Base-by-base conservation (phyloP, 2,329 filamentous ascomycete genomes). In the Aspergillus pseudoviridinutans region DNA sequence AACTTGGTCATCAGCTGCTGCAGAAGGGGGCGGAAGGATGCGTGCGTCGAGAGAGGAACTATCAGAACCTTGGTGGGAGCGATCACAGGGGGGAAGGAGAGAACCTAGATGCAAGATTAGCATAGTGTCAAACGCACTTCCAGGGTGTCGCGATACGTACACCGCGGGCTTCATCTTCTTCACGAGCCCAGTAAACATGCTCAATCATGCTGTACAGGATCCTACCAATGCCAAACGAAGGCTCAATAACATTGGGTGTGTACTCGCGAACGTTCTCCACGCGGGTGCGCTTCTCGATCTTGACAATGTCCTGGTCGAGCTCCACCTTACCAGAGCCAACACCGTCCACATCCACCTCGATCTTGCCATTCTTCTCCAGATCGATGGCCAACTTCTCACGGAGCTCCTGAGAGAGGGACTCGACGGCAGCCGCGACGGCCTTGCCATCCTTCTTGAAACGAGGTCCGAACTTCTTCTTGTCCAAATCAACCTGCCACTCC, bases 41-140 rank as follows among this genome's bases (percentile, higher is more conserved):
- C 76, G 72, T 96, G 90, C 68, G 84, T 86, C 55, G 92, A 96
- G 47, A 97, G 83, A 38, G 93, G 93, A 25, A 96, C 91, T 58
- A 99, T 86, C 56, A 97, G 84, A 53, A 97, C 92, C 81, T 97
- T 97, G 63, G 91, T 96, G 2, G 94, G 94, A n/a, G 94, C 92
- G 53, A 97, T 84, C 0, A 85, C 82, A 4, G 87, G 84, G 71
- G 88, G 85, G 80, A 92, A 91, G 7, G 87, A 90, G 59, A 92
- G 80, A 51, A 91, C 83, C 83, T 87, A 59, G 47, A 57, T 49
- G 28, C 55, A n/a, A 58, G 50, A 53, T 57, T 41, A 56, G 56
- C 66, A 35, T 60, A 54, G 44, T 56, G 38, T 49, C 53, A 12
- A 24, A 20, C 41, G 10, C 53, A 41, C 49, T 4, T 46, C 4